phyloP scores from a whole-genome alignment of 2,329 filamentous ascomycete species.

The Cyclaneusma minus region DNA sequence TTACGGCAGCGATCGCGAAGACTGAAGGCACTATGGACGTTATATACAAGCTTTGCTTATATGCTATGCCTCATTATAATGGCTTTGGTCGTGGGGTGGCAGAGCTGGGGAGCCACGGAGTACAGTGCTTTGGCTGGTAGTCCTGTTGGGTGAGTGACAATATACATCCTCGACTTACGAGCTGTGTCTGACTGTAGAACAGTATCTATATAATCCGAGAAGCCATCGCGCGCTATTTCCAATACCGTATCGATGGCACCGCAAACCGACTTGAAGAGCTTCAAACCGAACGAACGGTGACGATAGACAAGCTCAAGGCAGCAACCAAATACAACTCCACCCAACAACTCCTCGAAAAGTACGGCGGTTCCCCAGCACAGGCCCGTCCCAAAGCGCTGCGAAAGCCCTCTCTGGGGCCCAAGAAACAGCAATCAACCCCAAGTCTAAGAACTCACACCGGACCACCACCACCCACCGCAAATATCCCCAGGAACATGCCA shows the following conservation, averaged over 20 bases:
- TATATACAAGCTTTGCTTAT: conserved; percentile 85
- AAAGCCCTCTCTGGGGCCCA: conserved; percentile 1
- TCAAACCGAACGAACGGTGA: conserved; percentile 65
- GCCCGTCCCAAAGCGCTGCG: conserved; percentile 13
- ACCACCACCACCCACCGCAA: conserved; percentile 8
- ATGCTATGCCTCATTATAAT: conserved; percentile 73
- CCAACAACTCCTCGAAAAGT: conserved; percentile 83
- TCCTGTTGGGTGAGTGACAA: conserved; percentile 50
- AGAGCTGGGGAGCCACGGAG: conserved; percentile 61
- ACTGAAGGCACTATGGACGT: conserved; percentile 70
- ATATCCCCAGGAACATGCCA: conserved; percentile 4
- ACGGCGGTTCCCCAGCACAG: conserved; percentile 50
- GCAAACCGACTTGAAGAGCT: conserved; percentile 56
- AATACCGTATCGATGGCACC: conserved; percentile 60
- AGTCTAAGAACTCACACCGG: conserved; percentile 6
- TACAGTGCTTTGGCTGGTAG: conserved; percentile 66
- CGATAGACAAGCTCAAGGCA: conserved; percentile 86
- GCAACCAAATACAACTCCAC: conserved; percentile 96
- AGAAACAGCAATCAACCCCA: conserved; percentile 9
- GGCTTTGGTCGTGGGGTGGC: conserved; percentile 70
- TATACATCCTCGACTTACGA: neutral
- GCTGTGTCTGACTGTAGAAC: conserved; percentile 10
- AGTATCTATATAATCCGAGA: conserved; percentile 71
- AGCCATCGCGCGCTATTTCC: conserved; percentile 55
- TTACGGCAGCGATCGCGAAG: conserved; percentile 60